Conservation (phyloP, 805 yeast genomes). For the Yamadazyma kitorensis region DNA sequence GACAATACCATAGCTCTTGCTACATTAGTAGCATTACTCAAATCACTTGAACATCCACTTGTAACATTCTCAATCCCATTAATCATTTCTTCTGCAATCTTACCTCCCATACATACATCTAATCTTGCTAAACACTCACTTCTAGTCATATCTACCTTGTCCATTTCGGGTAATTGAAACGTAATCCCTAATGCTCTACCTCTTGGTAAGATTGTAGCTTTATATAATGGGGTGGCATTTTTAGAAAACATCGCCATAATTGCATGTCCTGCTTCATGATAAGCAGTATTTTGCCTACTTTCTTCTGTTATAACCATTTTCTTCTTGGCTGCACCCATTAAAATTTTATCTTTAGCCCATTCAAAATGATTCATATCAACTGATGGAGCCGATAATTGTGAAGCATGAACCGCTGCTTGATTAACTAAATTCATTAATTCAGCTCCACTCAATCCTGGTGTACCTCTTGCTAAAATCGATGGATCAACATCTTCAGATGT, state of each 20-base stretch:
- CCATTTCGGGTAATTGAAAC: constrained; percentile 97
- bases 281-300: constrained; percentile 89
- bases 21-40: constrained; percentile 82
- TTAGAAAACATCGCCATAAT: constrained; percentile 93
- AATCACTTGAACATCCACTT: constrained; percentile 91
- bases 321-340: constrained; percentile 97
- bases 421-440: constrained; percentile 92
- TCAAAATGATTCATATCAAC: constrained; percentile 92
- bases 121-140: constrained; percentile 86
- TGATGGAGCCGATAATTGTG: constrained; percentile 84
- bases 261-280: constrained; percentile 99
- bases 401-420: constrained; percentile 97
- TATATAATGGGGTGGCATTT: constrained; percentile 93
- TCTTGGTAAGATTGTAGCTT: constrained; percentile 95
- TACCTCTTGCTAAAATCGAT: constrained; percentile 88
- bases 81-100: constrained; percentile 90
- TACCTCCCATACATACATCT: constrained; percentile 99
- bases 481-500: constrained; percentile 84
- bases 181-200: constrained; percentile 97
- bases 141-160: constrained; percentile 89
- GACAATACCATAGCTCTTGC: constrained; percentile 97
- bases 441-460: constrained; percentile 98
- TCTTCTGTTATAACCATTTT: constrained; percentile 98
- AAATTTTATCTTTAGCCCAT: constrained; percentile 98
- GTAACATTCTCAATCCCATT: constrained; percentile 93